phyloP scores from a whole-genome alignment of 805 yeast species.

The Schizosaccharomyces osmophilus region DNA sequence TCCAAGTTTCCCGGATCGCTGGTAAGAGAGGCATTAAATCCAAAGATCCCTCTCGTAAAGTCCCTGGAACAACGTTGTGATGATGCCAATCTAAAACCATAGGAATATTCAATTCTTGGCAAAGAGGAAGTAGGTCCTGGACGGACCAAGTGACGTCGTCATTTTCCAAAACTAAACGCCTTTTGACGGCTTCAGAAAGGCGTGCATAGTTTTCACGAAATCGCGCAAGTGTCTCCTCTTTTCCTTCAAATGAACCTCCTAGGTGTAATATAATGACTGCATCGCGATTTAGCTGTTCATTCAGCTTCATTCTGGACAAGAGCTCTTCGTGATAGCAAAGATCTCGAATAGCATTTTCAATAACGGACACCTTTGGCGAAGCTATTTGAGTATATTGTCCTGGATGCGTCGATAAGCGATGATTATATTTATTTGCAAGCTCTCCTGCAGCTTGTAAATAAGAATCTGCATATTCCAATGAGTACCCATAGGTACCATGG shows the following conservation, averaged over 20 bases:
- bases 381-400: conserved; percentile 3
- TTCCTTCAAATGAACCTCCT: conserved; percentile 1
- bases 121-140: background rate
- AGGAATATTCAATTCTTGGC: conserved; percentile 2
- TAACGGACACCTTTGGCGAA: background rate
- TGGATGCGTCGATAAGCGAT: conserved; percentile 2
- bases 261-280: conserved; percentile 2
- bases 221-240: background rate
- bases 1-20: background rate
- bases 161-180: conserved; percentile 2
- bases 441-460: background rate
- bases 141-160: conserved; percentile 3
- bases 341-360: conserved; percentile 1
- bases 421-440: background rate
- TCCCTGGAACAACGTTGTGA: conserved; percentile 2
- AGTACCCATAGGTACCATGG: conserved; percentile 1
- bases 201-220: conserved; percentile 2
- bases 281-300: background rate
- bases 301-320: background rate
- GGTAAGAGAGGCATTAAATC: background rate
- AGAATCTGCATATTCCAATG: conserved; percentile 2
- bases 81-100: conserved; percentile 3
- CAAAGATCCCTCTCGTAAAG: background rate
- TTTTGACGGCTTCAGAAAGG: background rate
- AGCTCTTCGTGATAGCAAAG: background rate